Evolutionary conservation across 179 eudicot genomes (phyloP), one percentile per base, ranked within the genome.

Genomic region (Drosera spatulata): DNA sequence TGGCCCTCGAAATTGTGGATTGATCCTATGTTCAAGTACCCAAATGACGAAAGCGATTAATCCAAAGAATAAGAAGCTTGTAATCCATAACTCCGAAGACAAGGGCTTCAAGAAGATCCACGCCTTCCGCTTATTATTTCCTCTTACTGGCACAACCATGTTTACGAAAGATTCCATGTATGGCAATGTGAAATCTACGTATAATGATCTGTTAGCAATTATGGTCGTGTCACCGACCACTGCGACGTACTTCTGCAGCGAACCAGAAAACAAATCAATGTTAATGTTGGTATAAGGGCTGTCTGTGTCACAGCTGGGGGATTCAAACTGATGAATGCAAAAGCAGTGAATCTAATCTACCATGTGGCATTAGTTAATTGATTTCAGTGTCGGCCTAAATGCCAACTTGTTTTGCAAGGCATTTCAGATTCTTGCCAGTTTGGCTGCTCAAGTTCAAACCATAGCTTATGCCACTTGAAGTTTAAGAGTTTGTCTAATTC

Each of bases 41-140:
- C 77, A 71, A 11, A 82, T 50, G 0, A 71, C 62, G 39, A 77
- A 39, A 7, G 76, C 87, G 11, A 74, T 62, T 51, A 74, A 64
- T 33, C 77, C 54, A 57, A 59, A 72, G 22, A 61, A 60, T 4
- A 48, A 46, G 6, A 67, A 43, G 52, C 58, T 69, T 43, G 73
- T 62, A 9, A 74, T n/a, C 81, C 81, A 80, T 5, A 77, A 67
- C 15, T 71, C 59, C 81, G 62, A 48, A 0, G 69, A 69, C 41
- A 79, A 56, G 2, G 84, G 84, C 66, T 55, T 68, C 33, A 76
- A 7, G 66, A 79, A 76, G 11, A 64, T 64, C 77, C 78, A 71
- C n/a, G 65, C 46, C 54, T 73, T 69, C 56, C 10, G 58, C 15
- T 2, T 50, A 0, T 41, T 45, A 39, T 62, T 15, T 3, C 50